phyloP scores from a whole-genome alignment of 805 yeast genomes.

The Torulaspora gathmanii region DNA sequence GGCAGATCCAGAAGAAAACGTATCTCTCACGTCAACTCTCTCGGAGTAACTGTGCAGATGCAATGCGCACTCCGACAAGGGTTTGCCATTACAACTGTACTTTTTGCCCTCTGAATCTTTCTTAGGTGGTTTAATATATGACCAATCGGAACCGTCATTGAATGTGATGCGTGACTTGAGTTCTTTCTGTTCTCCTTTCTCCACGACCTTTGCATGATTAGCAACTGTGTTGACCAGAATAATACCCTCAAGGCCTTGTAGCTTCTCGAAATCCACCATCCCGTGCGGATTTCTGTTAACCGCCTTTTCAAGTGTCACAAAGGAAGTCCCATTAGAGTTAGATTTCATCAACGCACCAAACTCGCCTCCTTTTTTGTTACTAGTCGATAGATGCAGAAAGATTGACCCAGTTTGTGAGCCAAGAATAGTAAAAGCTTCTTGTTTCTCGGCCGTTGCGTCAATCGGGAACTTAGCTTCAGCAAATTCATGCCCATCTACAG shows the following conservation, averaged over 20 bases:
- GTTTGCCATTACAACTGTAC: slow-evolving; percentile 47
- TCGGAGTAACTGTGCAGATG: slow-evolving; percentile 91
- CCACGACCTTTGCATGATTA: slow-evolving; percentile 43
- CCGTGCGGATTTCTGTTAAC: slow-evolving; percentile 75
- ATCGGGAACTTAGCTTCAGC: slow-evolving; percentile 77
- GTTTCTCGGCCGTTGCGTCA: slow-evolving; percentile 52
- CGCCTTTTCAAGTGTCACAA: slow-evolving; percentile 57
- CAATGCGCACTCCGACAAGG: slow-evolving; percentile 63
- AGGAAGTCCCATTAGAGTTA: slow-evolving; percentile 86
- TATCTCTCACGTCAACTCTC: slow-evolving; percentile 74
- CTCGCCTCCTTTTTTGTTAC: slow-evolving; percentile 46
- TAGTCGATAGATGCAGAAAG: slow-evolving; percentile 78
- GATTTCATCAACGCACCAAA: slow-evolving; percentile 81
- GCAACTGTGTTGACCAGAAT: slow-evolving; percentile 65
- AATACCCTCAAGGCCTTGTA: slow-evolving; percentile 82
- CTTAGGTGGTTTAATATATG: slow-evolving; percentile 61
- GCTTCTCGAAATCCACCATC: slow-evolving; percentile 82
- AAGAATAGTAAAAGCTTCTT: slow-evolving; percentile 73
- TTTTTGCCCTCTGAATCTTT: slow-evolving; percentile 56
- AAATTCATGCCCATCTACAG: slow-evolving; percentile 71
- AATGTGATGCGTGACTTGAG: slow-evolving; percentile 72
- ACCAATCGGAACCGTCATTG: slow-evolving; percentile 92
- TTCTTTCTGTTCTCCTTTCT: slow-evolving; percentile 46
- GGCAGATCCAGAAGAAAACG: slow-evolving; percentile 84
- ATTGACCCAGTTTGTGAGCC: slow-evolving; percentile 68